Percentiles rank a stretch among this genome's conserved stretches.
These are phyloP conservation scores for Ilyonectria sp. DNA, from an alignment of 2,329 filamentous ascomycete species.

Conservation along the genomic window DNA sequence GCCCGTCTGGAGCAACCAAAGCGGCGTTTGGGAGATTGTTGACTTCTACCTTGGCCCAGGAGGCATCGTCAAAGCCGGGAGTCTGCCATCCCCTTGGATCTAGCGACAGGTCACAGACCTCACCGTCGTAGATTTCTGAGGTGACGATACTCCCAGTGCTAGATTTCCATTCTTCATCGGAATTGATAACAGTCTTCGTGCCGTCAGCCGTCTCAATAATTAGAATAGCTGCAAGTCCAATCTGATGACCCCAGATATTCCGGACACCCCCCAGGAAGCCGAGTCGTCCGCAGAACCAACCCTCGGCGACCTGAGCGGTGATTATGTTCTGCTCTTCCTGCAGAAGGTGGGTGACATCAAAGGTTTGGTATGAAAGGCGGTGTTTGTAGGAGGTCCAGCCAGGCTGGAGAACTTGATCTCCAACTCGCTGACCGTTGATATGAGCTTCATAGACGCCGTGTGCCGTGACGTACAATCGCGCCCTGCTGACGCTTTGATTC, in stretches of 20 bases:
- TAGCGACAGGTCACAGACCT: background rate
- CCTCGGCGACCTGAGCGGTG: constrained; percentile 60
- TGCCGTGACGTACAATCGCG: constrained; percentile 59
- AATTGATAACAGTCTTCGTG: constrained; percentile 44
- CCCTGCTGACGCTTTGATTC: background rate
- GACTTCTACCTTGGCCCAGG: background rate
- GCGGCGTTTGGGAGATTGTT: background rate
- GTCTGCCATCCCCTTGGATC: background rate
- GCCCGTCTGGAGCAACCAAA: constrained; percentile 57
- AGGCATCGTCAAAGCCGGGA: background rate
- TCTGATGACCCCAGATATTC: constrained; percentile 54
- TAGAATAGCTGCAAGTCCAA: constrained; percentile 56
- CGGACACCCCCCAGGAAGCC: constrained; percentile 34
- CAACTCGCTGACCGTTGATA: constrained; percentile 61
- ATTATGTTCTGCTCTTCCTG: constrained; percentile 55
- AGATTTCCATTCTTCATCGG: constrained; percentile 51
- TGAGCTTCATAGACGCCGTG: constrained; percentile 61
- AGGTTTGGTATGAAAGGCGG: constrained; percentile 66
- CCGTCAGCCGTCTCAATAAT: constrained; percentile 53
- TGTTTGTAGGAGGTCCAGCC: constrained; percentile 66
- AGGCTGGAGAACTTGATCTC: constrained; percentile 60
- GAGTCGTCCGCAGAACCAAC: constrained; percentile 62
- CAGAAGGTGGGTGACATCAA: constrained; percentile 63
- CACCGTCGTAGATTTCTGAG: constrained; percentile 47
- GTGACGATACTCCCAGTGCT: background rate